Percentiles rank a stretch among this genome's conserved stretches.
Conservation (phyloP, 495 filamentous ascomycete species). For the Cairneyella variabilis region DNA sequence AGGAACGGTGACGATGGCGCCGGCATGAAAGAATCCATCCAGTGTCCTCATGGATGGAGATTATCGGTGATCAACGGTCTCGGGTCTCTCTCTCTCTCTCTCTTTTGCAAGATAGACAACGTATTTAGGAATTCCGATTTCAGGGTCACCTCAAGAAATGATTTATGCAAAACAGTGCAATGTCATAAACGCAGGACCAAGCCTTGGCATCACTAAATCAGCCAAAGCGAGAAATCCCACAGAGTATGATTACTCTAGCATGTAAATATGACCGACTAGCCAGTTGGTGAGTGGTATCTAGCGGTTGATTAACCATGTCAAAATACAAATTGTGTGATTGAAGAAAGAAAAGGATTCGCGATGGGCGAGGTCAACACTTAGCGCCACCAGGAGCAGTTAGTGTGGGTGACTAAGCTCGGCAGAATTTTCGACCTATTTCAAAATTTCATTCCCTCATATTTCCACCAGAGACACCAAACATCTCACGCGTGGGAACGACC, state of each 20-base stretch:
- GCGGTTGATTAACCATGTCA: slow-evolving; percentile 51
- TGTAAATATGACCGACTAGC: slow-evolving; percentile 48
- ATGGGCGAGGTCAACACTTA: slow-evolving; percentile 7
- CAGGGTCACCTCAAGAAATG: too few species aligned
- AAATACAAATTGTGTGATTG: slow-evolving; percentile 36
- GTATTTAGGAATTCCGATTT: too few species aligned
- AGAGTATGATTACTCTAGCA: slow-evolving; percentile 23
- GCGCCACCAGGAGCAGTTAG: slow-evolving; percentile 2
- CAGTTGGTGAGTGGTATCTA: slow-evolving; percentile 36
- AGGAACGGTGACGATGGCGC: neutral
- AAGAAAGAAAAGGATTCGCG: slow-evolving; percentile 19
- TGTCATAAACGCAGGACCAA: slow-evolving; percentile 14
- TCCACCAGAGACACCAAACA: neutral
- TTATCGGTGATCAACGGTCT: too few species aligned
- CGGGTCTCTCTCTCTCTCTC: too few species aligned
- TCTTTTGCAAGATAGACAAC: too few species aligned
- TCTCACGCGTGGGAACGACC: neutral
- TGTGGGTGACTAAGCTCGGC: neutral
- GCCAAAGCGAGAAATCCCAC: slow-evolving; percentile 10
- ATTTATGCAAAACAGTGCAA: too few species aligned
- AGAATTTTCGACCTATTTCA: too few species aligned
- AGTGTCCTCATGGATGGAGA: too few species aligned
- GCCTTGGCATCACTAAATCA: slow-evolving; percentile 13
- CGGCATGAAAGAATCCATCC: neutral
- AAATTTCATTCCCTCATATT: neutral